A percentile compares a stretch with the other conserved stretches of the same genome.
These are phyloP conservation scores for Alternaria novae-zelandiae DNA, from an alignment of 2,329 filamentous ascomycete species.

Conservation along the genomic window DNA sequence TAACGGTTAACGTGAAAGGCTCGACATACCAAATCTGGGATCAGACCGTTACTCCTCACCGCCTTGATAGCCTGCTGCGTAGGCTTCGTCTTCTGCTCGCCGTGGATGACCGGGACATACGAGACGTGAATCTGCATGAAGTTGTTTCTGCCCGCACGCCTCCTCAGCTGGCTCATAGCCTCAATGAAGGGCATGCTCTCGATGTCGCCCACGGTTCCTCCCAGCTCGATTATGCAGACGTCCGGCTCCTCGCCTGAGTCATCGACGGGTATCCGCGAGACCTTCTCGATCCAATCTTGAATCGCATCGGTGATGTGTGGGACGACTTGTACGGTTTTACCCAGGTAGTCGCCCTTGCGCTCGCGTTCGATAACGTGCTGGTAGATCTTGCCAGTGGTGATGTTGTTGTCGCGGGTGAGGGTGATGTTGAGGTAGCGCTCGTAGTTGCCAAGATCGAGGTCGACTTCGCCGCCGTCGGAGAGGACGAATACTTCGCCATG, in stretches of 20 bases:
- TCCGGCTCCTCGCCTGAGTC: slow-evolving; percentile 83
- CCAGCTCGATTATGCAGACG: slow-evolving; percentile 83
- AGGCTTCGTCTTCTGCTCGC: slow-evolving; percentile 95
- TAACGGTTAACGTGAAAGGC: not conserved
- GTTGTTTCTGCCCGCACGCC: slow-evolving; percentile 75
- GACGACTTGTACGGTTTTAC: slow-evolving; percentile 87
- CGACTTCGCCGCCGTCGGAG: slow-evolving; percentile 79
- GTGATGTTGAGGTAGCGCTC: slow-evolving; percentile 83
- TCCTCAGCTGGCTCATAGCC: slow-evolving; percentile 78
- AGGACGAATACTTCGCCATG: slow-evolving; percentile 92
- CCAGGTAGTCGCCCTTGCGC: slow-evolving; percentile 78
- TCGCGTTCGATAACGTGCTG: slow-evolving; percentile 82
- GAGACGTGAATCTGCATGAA: slow-evolving; percentile 90
- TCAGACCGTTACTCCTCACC: slow-evolving; percentile 77
- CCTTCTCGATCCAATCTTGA: slow-evolving; percentile 89
- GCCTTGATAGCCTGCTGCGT: slow-evolving; percentile 90
- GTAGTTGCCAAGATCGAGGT: slow-evolving; percentile 78
- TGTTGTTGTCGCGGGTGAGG: slow-evolving; percentile 87
- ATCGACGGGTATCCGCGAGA: slow-evolving; percentile 85
- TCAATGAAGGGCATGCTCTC: slow-evolving; percentile 89
- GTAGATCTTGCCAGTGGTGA: slow-evolving; percentile 98
- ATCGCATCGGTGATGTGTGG: slow-evolving; percentile 92
- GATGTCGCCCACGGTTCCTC: slow-evolving; percentile 79
- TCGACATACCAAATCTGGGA: slow-evolving; percentile 63
- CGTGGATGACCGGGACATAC: slow-evolving; percentile 77